Conservation (phyloP, 805 yeast species). For the Pichia pseudocactophila region DNA sequence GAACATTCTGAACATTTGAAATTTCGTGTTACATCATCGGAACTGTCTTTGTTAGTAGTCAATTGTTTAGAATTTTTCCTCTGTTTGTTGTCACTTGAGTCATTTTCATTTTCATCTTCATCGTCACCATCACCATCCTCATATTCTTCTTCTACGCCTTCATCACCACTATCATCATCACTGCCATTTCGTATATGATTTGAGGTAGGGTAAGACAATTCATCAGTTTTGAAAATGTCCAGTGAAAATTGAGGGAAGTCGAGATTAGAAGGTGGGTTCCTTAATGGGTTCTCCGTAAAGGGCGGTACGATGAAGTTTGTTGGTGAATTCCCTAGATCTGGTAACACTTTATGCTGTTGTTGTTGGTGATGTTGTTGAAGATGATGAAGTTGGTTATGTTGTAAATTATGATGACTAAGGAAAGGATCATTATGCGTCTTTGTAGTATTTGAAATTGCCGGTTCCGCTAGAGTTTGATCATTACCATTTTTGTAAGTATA, state of each 20-base stretch:
- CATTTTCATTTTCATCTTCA: neutral
- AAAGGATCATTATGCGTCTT: too few relatives aligned
- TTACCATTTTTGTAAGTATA: neutral
- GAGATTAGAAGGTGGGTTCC: constrained; percentile 6
- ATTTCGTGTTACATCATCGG: constrained; percentile 12
- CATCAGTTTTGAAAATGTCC: constrained; percentile 16
- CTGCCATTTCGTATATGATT: neutral
- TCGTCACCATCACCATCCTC: neutral
- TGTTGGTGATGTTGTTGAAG: neutral
- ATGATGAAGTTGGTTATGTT: neutral
- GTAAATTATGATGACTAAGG: neutral
- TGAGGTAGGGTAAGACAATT: too few relatives aligned
- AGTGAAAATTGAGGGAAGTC: constrained; percentile 18
- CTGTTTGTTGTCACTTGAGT: constrained; percentile 16
- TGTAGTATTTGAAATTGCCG: too few relatives aligned
- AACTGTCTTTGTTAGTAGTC: constrained; percentile 8
- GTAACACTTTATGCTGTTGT: neutral
- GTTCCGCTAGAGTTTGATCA: neutral
- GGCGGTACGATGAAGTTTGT: constrained; percentile 4
- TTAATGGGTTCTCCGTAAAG: constrained; percentile 9
- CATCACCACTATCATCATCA: neutral
- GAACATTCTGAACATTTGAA: constrained; percentile 51
- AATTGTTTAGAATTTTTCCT: neutral
- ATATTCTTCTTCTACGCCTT: neutral
- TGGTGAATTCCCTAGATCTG: neutral